phyloP scores from a whole-genome alignment of 208 protist genomes.

The Trichomonas gallinae region DNA sequence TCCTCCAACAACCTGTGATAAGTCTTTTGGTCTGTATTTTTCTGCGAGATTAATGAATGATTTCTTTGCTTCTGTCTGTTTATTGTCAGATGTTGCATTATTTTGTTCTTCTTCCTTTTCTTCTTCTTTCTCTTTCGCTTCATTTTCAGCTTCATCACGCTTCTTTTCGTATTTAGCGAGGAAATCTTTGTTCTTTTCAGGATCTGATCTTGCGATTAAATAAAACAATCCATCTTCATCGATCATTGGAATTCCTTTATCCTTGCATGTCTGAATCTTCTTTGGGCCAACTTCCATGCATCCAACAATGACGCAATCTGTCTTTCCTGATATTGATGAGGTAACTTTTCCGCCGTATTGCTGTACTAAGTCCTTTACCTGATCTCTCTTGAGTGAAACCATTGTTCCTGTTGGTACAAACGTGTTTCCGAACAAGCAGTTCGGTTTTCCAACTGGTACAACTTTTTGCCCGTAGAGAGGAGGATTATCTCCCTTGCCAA shows the following conservation, averaged over 20 bases:
- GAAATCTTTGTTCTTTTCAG: neutral
- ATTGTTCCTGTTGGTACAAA: neutral
- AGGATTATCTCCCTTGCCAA: neutral
- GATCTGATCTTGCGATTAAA: neutral
- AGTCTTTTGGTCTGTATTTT: neutral
- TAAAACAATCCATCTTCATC: neutral
- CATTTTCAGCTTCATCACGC: constrained; percentile 83
- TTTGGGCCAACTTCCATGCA: neutral
- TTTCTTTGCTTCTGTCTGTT: neutral
- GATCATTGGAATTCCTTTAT: neutral
- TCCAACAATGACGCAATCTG: neutral
- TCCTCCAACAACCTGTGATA: neutral
- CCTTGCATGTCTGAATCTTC: neutral
- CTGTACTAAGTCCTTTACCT: neutral
- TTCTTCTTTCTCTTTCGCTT: constrained; percentile 63
- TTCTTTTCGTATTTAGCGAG: constrained; percentile 71
- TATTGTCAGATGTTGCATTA: neutral
- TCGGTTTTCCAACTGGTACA: neutral
- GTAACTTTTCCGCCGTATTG: neutral
- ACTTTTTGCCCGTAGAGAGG: neutral
- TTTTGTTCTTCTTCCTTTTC: neutral
- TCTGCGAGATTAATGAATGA: neutral
- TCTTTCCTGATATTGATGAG: neutral
- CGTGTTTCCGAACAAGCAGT: neutral
- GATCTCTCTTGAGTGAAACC: neutral